Evolutionary conservation across 208 protist species (phyloP).

Genomic region (Leishmania braziliensis): DNA sequence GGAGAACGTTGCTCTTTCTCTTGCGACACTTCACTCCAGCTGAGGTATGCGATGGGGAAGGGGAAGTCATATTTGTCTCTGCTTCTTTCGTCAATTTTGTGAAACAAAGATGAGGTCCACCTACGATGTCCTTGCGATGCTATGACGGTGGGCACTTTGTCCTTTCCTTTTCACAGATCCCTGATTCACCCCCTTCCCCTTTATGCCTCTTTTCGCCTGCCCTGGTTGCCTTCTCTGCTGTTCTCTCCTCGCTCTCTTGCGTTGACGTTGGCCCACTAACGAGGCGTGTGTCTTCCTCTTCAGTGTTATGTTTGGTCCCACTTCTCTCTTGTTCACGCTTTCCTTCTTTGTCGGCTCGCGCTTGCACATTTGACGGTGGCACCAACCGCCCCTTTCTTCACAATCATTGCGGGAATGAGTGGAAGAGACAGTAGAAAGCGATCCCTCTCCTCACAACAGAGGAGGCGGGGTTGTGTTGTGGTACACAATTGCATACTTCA

Average conservation of each 20-base stretch:
- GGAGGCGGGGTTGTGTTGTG: neutral
- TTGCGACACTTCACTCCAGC: neutral
- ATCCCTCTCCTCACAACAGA: neutral
- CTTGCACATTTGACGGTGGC: neutral
- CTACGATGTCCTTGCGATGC: neutral
- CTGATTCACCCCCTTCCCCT: neutral
- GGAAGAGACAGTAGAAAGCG: neutral
- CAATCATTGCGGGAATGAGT: neutral
- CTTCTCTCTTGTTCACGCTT: neutral
- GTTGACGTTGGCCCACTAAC: neutral
- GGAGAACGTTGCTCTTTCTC: neutral
- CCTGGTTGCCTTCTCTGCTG: neutral
- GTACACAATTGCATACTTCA: neutral
- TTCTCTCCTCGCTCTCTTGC: neutral
- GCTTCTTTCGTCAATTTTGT: too few relatives aligned
- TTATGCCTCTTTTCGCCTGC: neutral
- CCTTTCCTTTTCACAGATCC: neutral
- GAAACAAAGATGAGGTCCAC: neutral
- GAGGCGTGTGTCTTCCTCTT: neutral
- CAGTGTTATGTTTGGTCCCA: neutral
- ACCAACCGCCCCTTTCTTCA: neutral
- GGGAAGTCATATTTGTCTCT: neutral
- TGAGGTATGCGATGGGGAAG: neutral
- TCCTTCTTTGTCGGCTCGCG: neutral
- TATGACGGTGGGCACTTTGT: neutral